These are phyloP conservation scores for Arabis hirsuta DNA, from an alignment of 345 rosid species.

Conservation along the genomic window DNA sequence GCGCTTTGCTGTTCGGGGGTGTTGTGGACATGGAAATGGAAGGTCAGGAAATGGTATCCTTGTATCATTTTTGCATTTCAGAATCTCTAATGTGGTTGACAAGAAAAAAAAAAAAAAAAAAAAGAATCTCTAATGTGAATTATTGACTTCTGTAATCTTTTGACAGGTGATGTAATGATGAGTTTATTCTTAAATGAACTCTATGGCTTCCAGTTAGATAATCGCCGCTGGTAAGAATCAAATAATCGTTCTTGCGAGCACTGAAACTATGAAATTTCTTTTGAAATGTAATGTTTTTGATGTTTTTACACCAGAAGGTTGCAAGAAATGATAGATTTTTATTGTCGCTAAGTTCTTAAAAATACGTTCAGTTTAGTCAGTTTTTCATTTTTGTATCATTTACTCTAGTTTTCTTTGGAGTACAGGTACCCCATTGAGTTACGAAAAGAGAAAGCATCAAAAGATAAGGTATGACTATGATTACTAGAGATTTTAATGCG, in stretches of 20 bases:
- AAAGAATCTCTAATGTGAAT: slow-evolving; percentile 1
- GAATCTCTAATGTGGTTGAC: not conserved
- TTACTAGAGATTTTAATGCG: slow-evolving; percentile 3
- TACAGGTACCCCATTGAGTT: slow-evolving; percentile 93
- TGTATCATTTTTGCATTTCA: slow-evolving; percentile 1
- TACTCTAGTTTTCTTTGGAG: slow-evolving; percentile 26
- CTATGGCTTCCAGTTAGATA: slow-evolving; percentile 96
- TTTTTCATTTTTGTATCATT: not conserved
- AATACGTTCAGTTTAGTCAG: not conserved
- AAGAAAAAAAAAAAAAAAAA: too few relatives aligned
- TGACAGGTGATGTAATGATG: slow-evolving; percentile 88
- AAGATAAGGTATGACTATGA: slow-evolving; percentile 71
- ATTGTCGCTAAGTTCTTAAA: not conserved
- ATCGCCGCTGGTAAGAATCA: slow-evolving; percentile 77
- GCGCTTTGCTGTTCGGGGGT: slow-evolving; percentile 93
- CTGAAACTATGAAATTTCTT: not conserved
- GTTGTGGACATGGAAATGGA: slow-evolving; percentile 96
- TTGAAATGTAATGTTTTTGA: not conserved
- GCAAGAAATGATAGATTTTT: not conserved
- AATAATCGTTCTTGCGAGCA: not conserved
- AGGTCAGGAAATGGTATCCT: slow-evolving; percentile 50
- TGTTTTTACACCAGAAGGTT: not conserved
- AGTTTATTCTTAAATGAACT: slow-evolving; percentile 96
- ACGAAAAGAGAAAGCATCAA: slow-evolving; percentile 86
- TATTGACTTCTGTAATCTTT: slow-evolving; percentile 27